Evolutionary conservation across 345 rosid species (phyloP).

Genomic region (Salix viminalis): DNA sequence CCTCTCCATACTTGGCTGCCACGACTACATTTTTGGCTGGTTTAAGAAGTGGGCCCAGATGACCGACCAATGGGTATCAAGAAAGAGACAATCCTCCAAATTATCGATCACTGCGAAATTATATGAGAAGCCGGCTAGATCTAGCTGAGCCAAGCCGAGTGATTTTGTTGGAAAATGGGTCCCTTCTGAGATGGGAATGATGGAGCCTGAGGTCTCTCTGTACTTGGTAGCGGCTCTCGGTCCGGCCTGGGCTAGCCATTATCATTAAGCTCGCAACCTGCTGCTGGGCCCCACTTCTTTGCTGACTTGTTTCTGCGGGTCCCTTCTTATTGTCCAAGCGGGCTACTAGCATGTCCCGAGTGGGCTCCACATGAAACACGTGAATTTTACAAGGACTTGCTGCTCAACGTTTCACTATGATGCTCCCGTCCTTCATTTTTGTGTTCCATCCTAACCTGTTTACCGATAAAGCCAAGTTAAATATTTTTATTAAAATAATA

Average conservation of each 20-base stretch:
- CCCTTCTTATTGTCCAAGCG: not conserved
- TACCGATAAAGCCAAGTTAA: no score
- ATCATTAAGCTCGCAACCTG: constrained; percentile 55
- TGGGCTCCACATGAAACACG: not conserved
- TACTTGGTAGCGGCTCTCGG: constrained; percentile 51
- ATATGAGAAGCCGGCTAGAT: constrained; percentile 14
- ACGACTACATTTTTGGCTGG: not conserved
- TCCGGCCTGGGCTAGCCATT: constrained; percentile 61
- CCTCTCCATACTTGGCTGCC: not conserved
- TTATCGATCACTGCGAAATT: not conserved
- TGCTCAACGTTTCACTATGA: not conserved
- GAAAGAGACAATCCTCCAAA: constrained; percentile 32
- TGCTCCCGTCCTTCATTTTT: no score
- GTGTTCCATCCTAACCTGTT: no score
- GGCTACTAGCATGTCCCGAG: not conserved
- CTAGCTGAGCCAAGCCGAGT: constrained; percentile 11
- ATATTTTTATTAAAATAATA: no score
- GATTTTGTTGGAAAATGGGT: constrained; percentile 23
- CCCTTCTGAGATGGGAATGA: constrained; percentile 12
- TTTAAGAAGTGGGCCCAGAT: not conserved
- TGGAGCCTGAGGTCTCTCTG: constrained; percentile 18
- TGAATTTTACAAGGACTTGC: not conserved
- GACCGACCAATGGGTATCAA: not conserved
- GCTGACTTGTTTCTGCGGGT: not conserved
- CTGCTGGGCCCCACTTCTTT: constrained; percentile 16